Evolutionary conservation across 1,284 basidiomycete species (phyloP), one percentile per base, ranked within the genome.

Genomic region (Anthracocystis walkeri): DNA sequence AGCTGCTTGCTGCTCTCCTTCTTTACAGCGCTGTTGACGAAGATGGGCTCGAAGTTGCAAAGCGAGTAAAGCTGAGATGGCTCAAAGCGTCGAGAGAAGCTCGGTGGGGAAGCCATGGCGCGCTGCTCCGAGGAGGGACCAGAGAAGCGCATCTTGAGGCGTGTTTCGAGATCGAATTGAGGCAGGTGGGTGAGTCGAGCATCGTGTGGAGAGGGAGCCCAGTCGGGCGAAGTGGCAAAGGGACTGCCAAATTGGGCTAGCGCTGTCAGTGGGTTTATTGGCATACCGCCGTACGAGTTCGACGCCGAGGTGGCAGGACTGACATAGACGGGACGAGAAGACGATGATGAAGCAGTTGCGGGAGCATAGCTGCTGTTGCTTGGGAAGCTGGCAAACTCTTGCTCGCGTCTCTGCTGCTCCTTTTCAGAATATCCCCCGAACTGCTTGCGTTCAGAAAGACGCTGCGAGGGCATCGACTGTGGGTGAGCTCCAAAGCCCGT

Each of bases 101-200:
- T 72, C 2, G 72, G 72, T 31, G 56, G 54, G 4, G 59, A 29
- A 16, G 44, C 27, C 18, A 49, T 12, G 8, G 44, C 33, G 7
- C 55, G 55, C 21, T 51, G 61, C 25, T 61, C 59, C 6, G 45
- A 16, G 5, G 60, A 56, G 7, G 61, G 68, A 18, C 71, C 55
- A 25, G 68, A 63, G 31, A 72, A 74, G n/a, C 68, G 58, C 51
- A 65, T 53, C 55, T 74, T 72, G 40, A 71, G 49, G 8, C 67
- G 57, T 8, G 49, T 46, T 16, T 61, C 40, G 33, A 67, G 44
- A 7, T 55, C 58, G 8, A 60, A 21, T 11, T 33, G 14, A 3
- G 58, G 53, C 16, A 61, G 29, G 35, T 31, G 41, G 21, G 52
- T 50, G 20, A 67, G 57, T 4, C 48, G 29, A 18, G 46, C 51